phyloP scores from a whole-genome alignment of 345 rosid genomes.

The Iberis pinnata region DNA sequence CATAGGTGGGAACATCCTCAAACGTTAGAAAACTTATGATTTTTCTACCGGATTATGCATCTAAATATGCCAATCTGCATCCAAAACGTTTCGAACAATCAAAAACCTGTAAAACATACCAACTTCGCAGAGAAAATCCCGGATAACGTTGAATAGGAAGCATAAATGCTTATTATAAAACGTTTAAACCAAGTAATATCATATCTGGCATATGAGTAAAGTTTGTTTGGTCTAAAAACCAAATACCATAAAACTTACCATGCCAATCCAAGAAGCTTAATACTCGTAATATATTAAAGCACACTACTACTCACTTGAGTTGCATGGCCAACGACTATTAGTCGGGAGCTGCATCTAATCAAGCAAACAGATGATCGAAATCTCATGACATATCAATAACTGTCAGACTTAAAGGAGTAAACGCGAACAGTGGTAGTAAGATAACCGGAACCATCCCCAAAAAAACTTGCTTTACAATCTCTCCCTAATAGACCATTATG shows the following conservation, averaged over 20 bases:
- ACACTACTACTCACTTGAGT: constrained; percentile 56
- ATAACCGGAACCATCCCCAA: constrained; percentile 42
- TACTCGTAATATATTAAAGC: not conserved
- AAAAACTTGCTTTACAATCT: constrained; percentile 45
- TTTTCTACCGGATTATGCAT: no score
- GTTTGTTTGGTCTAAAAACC: constrained; percentile 15
- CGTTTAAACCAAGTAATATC: no score
- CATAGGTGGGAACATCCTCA: no score
- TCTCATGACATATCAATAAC: constrained; percentile 77
- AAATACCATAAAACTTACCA: constrained; percentile 10
- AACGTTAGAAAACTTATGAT: no score
- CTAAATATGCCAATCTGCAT: no score
- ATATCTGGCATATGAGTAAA: constrained; percentile 8
- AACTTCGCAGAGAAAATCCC: no score
- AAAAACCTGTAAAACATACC: no score
- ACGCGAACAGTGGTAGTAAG: constrained; percentile 78
- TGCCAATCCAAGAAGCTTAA: constrained; percentile 5
- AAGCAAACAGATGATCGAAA: constrained; percentile 81
- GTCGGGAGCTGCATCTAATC: constrained; percentile 85
- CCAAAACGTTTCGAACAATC: no score
- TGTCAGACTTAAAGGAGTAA: constrained; percentile 75
- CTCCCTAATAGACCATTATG: constrained; percentile 37
- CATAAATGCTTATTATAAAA: no score
- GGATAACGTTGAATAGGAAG: no score
- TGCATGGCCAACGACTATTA: constrained; percentile 87